Conservation (phyloP, 148 eudicot genomes). For the Polygonum aviculare region DNA sequence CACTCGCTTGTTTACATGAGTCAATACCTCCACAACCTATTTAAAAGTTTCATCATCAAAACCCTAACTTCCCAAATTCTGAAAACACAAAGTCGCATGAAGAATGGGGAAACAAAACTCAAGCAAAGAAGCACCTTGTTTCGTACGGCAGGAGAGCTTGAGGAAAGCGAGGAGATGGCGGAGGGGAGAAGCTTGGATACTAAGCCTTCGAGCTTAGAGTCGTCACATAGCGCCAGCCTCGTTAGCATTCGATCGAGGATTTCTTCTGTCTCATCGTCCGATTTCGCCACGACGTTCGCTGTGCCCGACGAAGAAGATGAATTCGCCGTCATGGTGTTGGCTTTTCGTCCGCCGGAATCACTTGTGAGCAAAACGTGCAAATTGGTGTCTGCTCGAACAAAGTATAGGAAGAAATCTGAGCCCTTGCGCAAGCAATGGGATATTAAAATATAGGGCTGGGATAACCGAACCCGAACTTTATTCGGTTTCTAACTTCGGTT, state of each 20-base stretch:
- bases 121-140: conserved; percentile 39
- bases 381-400: background rate
- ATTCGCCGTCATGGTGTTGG: background rate
- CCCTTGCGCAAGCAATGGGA: background rate
- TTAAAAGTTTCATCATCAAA: background rate
- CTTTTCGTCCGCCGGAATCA: background rate
- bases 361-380: background rate
- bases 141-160: conserved; percentile 47
- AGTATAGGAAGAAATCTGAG: background rate
- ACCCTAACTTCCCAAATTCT: background rate
- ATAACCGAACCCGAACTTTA: too few species aligned
- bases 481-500: too few species aligned
- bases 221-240: conserved; percentile 80
- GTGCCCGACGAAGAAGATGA: conserved; percentile 17
- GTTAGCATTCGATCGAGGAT: conserved; percentile 79
- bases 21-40: conserved; percentile 79
- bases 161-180: conserved; percentile 59
- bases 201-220: conserved; percentile 65
- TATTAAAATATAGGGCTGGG: too few species aligned
- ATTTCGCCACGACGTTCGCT: conserved; percentile 21
- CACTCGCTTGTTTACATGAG: conserved; percentile 95
- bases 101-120: background rate
- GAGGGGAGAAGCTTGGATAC: conserved; percentile 78
- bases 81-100: background rate
- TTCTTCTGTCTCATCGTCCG: conserved; percentile 63